These are phyloP conservation scores for Moringa oleifera DNA, from an alignment of 345 rosid species.

Conservation along the genomic window DNA sequence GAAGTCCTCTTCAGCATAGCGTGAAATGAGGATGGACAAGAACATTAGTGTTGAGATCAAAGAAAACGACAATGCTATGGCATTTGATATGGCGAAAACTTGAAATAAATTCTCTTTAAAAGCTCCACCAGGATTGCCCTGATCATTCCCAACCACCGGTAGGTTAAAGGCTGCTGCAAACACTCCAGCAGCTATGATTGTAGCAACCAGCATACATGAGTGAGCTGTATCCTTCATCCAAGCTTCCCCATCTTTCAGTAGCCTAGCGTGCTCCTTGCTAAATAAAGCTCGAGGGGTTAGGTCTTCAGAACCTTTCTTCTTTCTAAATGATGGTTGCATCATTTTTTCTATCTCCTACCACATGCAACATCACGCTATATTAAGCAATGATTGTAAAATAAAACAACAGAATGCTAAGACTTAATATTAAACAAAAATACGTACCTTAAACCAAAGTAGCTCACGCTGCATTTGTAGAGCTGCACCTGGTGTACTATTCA, in stretches of 20 bases:
- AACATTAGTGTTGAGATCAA: not conserved
- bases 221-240: conserved; percentile 13
- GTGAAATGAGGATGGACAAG: conserved; percentile 1
- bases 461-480: conserved; percentile 20
- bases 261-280: not conserved
- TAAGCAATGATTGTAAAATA: too few relatives aligned
- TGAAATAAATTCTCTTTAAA: conserved; percentile 1
- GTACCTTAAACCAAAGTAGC: conserved; percentile 18
- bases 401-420: too few relatives aligned
- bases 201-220: conserved; percentile 16
- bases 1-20: not conserved
- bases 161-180: conserved; percentile 4
- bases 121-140: too few relatives aligned
- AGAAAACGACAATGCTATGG: not conserved
- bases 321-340: not conserved
- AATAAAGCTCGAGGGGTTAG: conserved; percentile 3
- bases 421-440: not conserved
- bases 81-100: not conserved
- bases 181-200: conserved; percentile 4
- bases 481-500: conserved; percentile 15
- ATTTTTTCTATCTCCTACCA: conserved; percentile 17
- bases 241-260: conserved; percentile 5
- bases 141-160: not conserved
- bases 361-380: not conserved
- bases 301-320: not conserved